A percentile compares a stretch with the other conserved stretches of the same genome.
phyloP scores from a whole-genome alignment of 1,284 basidiomycete species.

The Moesziomyces sp. region DNA sequence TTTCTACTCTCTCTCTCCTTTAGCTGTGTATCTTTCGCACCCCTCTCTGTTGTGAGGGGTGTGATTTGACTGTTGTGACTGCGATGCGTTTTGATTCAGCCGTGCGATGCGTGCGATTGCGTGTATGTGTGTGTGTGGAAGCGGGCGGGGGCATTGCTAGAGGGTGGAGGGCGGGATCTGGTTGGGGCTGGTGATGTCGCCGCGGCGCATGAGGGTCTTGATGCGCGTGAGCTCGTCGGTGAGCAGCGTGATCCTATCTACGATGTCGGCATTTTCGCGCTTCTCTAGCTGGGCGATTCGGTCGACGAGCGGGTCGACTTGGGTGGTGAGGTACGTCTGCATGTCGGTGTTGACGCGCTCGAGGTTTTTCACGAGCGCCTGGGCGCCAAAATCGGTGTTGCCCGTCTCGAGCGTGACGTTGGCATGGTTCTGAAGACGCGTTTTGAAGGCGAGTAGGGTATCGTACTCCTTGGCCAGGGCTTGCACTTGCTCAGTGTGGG shows the following conservation, averaged over 20 bases:
- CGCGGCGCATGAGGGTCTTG: slow-evolving; percentile 39
- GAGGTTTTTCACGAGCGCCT: slow-evolving; percentile 12
- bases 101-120: no score
- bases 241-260: slow-evolving; percentile 8
- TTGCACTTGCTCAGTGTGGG: slow-evolving; percentile 7
- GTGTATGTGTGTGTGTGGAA: no score
- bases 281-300: slow-evolving; percentile 15
- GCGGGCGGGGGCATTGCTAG: background rate
- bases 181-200: background rate
- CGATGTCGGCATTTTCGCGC: slow-evolving; percentile 17
- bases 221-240: slow-evolving; percentile 40
- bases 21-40: no score
- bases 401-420: background rate
- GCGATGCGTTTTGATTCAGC: no score
- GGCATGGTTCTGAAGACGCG: slow-evolving; percentile 9
- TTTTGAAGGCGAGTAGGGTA: slow-evolving; percentile 25
- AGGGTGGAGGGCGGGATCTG: slow-evolving; percentile 11
- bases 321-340: slow-evolving; percentile 1
- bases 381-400: background rate
- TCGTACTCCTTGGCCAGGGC: slow-evolving; percentile 25
- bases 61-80: no score
- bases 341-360: slow-evolving; percentile 6
- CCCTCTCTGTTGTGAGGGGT: no score
- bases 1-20: no score
- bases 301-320: slow-evolving; percentile 20